These are phyloP conservation scores for Astragalus membranaceus DNA, from an alignment of 306 rosid species.

Conservation along the genomic window DNA sequence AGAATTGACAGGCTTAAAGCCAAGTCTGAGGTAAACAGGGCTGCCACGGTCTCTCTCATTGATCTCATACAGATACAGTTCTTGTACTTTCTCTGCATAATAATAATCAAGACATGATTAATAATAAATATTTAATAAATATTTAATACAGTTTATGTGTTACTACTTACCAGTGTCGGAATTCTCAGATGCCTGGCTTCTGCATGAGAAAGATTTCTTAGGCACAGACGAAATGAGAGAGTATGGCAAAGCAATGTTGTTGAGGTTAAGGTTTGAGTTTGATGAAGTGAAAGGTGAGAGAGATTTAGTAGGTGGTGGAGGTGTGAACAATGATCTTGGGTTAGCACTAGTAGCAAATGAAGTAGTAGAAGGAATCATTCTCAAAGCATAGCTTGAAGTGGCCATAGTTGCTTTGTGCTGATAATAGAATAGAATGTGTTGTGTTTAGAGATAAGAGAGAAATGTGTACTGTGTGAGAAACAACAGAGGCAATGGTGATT, in stretches of 20 bases:
- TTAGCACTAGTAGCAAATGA: neutral
- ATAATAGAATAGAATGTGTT: too few species aligned
- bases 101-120: neutral
- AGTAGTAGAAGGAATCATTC: constrained; percentile 18
- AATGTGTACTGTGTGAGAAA: neutral
- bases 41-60: constrained; percentile 64
- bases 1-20: constrained; percentile 48
- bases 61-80: constrained; percentile 53
- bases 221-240: constrained; percentile 1
- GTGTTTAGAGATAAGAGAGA: neutral
- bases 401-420: constrained; percentile 26
- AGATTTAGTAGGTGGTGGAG: constrained; percentile 1
- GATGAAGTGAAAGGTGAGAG: constrained; percentile 22
- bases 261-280: constrained; percentile 16
- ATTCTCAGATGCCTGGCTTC: constrained; percentile 21
- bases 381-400: constrained; percentile 27
- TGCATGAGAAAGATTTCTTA: constrained; percentile 29
- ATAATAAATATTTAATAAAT: neutral
- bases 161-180: constrained; percentile 10
- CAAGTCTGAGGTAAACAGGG: constrained; percentile 54
- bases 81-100: constrained; percentile 44
- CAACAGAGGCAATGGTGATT: neutral
- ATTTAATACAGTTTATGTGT: neutral
- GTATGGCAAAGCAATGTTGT: neutral
- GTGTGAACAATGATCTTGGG: constrained; percentile 15